Evolutionary conservation across 2,329 filamentous ascomycete species (phyloP), one percentile per base, ranked within the genome.

Genomic region (Cladosporium halotolerans): DNA sequence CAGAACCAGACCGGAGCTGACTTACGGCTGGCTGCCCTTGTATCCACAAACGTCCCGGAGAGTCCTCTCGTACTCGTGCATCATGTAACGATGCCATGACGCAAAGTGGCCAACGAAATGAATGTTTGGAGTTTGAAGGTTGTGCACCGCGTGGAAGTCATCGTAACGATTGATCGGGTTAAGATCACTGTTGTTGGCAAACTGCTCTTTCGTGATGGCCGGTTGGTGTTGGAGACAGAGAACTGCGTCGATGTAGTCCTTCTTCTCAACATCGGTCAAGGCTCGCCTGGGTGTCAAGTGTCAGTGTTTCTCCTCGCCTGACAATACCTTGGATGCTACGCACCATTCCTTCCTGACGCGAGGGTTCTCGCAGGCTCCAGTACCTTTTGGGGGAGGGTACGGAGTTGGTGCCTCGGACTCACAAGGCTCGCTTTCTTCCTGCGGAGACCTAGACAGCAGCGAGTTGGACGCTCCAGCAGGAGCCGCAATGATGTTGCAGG

Each of bases 41-140:
- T 64, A 66, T 0, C 52, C 56, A 45, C 64, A 66, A 28, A 58
- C 39, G 1, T 58, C 51, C n/a, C 58, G 39, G 11, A 66, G 43
- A 7, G 62, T 55, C 2, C 16, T 50, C 49, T 66, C 63, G 38
- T 62, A 63, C 14, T 58, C 52, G 41, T 62, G 57, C 13, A 64
- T 39, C 44, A 63, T 63, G 41, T 58, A 64, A 32, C 63, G 57
- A 46, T 66, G 63, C 62, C 63, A 65, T 6, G 61, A 58, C 8
- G 64, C 49, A 48, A 62, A 66, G 4, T 57, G 43, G 2, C 58
- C 58, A 28, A 55, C 58, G 44, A 60, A 49, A 44, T 61, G 62
- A 19, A 58, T 57, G 23, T 55, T 55, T 45, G 56, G 59, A 43
- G 60, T 58, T 4, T 61, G 51, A 11, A 51, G 47, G 47, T 52